phyloP scores from a whole-genome alignment of 1,139 yeast species.

The Saccharomyces pastorianus region DNA sequence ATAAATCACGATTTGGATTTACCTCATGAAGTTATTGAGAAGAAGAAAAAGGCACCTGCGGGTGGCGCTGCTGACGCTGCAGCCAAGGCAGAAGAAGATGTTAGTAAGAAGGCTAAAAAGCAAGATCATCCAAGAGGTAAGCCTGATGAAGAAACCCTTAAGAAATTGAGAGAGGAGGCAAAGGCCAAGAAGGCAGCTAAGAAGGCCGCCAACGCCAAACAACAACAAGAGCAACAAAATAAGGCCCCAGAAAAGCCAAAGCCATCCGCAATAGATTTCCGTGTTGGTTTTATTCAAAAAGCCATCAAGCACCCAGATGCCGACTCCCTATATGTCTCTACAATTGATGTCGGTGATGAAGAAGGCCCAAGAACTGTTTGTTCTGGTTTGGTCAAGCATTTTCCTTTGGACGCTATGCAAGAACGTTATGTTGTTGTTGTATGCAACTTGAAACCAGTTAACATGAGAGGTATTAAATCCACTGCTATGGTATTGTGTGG shows the following conservation, averaged over 20 bases:
- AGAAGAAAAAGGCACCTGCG: slow-evolving; percentile 40
- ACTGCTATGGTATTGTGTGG: slow-evolving; percentile 97
- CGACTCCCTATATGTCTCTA: slow-evolving; percentile 89
- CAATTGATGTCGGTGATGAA: slow-evolving; percentile 92
- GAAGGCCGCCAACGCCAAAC: slow-evolving; percentile 58
- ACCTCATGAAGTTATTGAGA: slow-evolving; percentile 60
- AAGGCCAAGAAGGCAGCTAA: slow-evolving; percentile 69
- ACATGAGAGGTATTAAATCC: slow-evolving; percentile 91
- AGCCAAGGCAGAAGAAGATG: slow-evolving; percentile 25
- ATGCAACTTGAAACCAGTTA: slow-evolving; percentile 84
- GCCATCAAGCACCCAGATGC: slow-evolving; percentile 98
- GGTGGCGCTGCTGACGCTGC: slow-evolving; percentile 21
- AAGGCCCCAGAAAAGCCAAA: slow-evolving; percentile 55
- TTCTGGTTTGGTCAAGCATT: slow-evolving; percentile 79
- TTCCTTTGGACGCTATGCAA: slow-evolving; percentile 77
- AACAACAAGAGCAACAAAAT: slow-evolving; percentile 43
- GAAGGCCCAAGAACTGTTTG: slow-evolving; percentile 98
- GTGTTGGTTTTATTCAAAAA: slow-evolving; percentile 95
- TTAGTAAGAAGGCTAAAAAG: slow-evolving; percentile 31
- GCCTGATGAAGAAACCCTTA: slow-evolving; percentile 58
- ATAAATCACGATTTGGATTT: slow-evolving; percentile 54
- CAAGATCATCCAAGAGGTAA: slow-evolving; percentile 35
- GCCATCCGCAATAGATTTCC: slow-evolving; percentile 82
- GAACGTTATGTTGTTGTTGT: slow-evolving; percentile 73
- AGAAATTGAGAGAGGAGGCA: slow-evolving; percentile 56